These are phyloP conservation scores for Gymnopilus junonius DNA, from an alignment of 768 basidiomycete genomes.

Conservation along the genomic window DNA sequence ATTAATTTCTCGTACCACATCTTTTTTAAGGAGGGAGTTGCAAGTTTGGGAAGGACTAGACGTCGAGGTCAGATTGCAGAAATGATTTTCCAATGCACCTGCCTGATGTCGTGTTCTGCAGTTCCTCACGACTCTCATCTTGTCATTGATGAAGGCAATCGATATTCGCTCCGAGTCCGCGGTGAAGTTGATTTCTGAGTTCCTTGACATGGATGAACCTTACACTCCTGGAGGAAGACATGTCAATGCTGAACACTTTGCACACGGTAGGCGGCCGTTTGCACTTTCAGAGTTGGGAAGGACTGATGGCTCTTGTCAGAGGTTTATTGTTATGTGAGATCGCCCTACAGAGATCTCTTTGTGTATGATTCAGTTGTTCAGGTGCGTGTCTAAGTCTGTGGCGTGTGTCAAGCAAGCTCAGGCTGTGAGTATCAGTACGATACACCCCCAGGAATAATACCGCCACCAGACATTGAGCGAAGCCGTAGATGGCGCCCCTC, in stretches of 20 bases:
- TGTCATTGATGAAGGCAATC: constrained; percentile 90
- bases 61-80: constrained; percentile 65
- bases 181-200: constrained; percentile 83
- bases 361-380: constrained; percentile 84
- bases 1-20: constrained; percentile 73
- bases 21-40: constrained; percentile 84
- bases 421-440: constrained; percentile 55
- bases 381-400: constrained; percentile 43
- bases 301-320: constrained; percentile 48
- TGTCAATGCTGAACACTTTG: constrained; percentile 89
- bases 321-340: constrained; percentile 86
- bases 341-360: constrained; percentile 84
- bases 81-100: constrained; percentile 3
- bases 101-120: constrained; percentile 34
- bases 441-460: constrained; percentile 44
- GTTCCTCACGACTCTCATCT: constrained; percentile 89
- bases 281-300: neutral
- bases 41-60: constrained; percentile 90
- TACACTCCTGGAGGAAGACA: constrained; percentile 60
- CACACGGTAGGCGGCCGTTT: constrained; percentile 65
- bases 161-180: constrained; percentile 92
- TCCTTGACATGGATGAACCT: constrained; percentile 77
- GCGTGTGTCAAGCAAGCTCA: neutral
- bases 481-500: constrained; percentile 32
- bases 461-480: constrained; percentile 35